A percentile compares a stretch with the other conserved stretches of the same genome.
Evolutionary conservation across 2,329 filamentous ascomycete genomes (phyloP).

Genomic region (Fusarium albosuccineum): DNA sequence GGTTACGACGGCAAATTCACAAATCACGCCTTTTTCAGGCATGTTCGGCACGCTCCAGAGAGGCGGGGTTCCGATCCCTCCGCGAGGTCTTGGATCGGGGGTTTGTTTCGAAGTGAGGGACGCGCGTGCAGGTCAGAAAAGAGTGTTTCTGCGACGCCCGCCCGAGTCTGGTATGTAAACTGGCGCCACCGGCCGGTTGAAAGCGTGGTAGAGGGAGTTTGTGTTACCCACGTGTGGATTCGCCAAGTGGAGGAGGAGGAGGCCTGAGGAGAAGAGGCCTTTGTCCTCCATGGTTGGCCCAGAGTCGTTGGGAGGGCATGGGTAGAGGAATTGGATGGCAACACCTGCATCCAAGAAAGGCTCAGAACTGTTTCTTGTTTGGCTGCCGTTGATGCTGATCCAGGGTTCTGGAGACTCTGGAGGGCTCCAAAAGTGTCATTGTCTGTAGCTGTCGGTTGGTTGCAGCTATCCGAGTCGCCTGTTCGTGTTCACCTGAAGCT

Average conservation of each 20-base stretch:
- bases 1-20: slow-evolving; percentile 11
- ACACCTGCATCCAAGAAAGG: neutral
- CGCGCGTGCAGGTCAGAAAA: slow-evolving; percentile 34
- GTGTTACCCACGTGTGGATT: slow-evolving; percentile 11
- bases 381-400: slow-evolving; percentile 3
- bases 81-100: slow-evolving; percentile 21
- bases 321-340: slow-evolving; percentile 19
- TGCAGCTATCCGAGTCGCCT: slow-evolving; percentile 19
- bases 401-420: neutral
- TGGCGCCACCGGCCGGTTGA: slow-evolving; percentile 33
- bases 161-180: slow-evolving; percentile 41
- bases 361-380: neutral
- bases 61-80: slow-evolving; percentile 21
- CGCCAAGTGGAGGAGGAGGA: slow-evolving; percentile 14
- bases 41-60: slow-evolving; percentile 12
- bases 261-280: no score
- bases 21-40: slow-evolving; percentile 10
- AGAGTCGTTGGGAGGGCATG: slow-evolving; percentile 15
- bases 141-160: slow-evolving; percentile 28
- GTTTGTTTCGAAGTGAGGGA: slow-evolving; percentile 38
- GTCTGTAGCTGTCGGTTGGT: slow-evolving; percentile 4
- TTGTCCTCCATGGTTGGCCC: slow-evolving; percentile 26
- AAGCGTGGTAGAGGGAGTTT: slow-evolving; percentile 19
- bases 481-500: slow-evolving; percentile 44
- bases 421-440: neutral